phyloP scores from a whole-genome alignment of 2,329 filamentous ascomycete species.

The Chaetoscypha palmicola region DNA sequence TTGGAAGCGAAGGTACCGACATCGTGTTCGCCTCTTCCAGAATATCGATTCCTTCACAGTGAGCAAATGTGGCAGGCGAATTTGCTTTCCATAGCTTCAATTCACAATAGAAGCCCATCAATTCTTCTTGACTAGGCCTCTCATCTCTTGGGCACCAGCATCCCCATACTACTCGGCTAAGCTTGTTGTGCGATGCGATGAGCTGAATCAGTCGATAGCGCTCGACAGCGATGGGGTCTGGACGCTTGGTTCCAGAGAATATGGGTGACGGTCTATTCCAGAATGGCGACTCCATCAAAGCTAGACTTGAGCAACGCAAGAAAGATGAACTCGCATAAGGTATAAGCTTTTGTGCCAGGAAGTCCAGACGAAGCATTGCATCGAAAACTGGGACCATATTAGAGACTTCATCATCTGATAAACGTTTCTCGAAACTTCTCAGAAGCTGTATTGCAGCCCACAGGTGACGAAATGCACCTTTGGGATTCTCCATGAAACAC shows the following conservation, averaged over 20 bases:
- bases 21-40: neutral
- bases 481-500: constrained; percentile 18
- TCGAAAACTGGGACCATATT: constrained; percentile 15
- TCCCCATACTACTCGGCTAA: constrained; percentile 16
- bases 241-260: constrained; percentile 2
- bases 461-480: constrained; percentile 16
- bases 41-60: constrained; percentile 1
- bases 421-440: constrained; percentile 7
- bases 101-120: constrained; percentile 15
- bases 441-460: constrained; percentile 20
- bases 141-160: constrained; percentile 15
- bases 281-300: constrained; percentile 12
- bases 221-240: constrained; percentile 12
- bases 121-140: constrained; percentile 13
- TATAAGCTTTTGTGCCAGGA: constrained; percentile 17
- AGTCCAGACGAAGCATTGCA: constrained; percentile 16
- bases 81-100: constrained; percentile 16
- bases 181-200: constrained; percentile 16
- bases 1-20: constrained; percentile 1
- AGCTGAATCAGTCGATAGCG: constrained; percentile 14
- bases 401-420: constrained; percentile 8
- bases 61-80: constrained; percentile 15
- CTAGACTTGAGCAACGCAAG: constrained; percentile 4
- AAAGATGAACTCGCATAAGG: constrained; percentile 18
- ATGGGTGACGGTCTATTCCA: constrained; percentile 12